phyloP scores from a whole-genome alignment of 139 green algal species.

The Mychonastes homosphaera region DNA sequence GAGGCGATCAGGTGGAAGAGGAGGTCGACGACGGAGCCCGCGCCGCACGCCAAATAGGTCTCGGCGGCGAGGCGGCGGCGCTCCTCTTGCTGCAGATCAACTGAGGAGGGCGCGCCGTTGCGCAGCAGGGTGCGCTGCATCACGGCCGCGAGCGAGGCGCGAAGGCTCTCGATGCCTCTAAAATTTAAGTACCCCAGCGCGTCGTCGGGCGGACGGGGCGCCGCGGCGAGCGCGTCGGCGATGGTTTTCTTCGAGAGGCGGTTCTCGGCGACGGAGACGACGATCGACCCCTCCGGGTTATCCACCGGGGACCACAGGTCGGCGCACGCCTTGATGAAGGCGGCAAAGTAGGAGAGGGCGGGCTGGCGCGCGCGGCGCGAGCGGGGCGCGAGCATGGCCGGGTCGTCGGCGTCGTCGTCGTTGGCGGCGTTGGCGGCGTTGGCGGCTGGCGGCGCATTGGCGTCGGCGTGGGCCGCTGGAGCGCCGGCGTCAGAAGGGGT shows the following conservation, averaged over 20 bases:
- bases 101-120: neutral
- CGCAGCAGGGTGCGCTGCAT: slow-evolving; percentile 36
- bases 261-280: slow-evolving; percentile 35
- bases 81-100: neutral
- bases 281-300: slow-evolving; percentile 29
- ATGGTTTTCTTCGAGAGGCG: slow-evolving; percentile 14
- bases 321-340: neutral
- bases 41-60: slow-evolving; percentile 24
- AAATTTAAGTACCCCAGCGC: slow-evolving; percentile 18
- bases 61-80: neutral
- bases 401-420: no score
- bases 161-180: slow-evolving; percentile 27
- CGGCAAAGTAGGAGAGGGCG: neutral
- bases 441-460: no score
- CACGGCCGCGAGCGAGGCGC: slow-evolving; percentile 25
- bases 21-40: slow-evolving; percentile 48
- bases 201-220: neutral
- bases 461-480: no score
- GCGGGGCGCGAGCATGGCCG: no score
- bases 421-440: no score
- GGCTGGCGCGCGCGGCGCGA: no score
- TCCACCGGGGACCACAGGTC: slow-evolving; percentile 1
- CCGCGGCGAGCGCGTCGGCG: neutral
- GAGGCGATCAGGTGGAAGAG: slow-evolving; percentile 39
- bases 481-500: no score